Conservation (phyloP, 345 rosid genomes). For the Atalantia buxifolia region DNA sequence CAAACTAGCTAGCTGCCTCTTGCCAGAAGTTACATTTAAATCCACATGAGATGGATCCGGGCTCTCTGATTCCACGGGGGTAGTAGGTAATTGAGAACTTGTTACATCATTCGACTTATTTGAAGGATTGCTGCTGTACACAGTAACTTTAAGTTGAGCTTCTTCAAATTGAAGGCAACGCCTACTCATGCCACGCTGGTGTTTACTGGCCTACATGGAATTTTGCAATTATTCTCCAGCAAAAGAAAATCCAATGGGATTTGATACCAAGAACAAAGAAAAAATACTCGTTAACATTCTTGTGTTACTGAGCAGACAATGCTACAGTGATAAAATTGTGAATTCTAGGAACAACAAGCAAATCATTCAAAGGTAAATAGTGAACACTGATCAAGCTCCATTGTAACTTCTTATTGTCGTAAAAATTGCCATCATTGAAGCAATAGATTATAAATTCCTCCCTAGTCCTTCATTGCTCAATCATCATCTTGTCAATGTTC, state of each 20-base stretch:
- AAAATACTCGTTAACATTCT: not conserved
- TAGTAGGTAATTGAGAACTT: slow-evolving; percentile 23
- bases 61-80: slow-evolving; percentile 25
- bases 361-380: not conserved
- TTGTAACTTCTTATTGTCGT: not conserved
- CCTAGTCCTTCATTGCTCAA: not conserved
- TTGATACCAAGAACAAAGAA: not conserved
- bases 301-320: not conserved
- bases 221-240: slow-evolving; percentile 25
- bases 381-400: not conserved
- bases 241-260: slow-evolving; percentile 19
- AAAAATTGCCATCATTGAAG: not conserved
- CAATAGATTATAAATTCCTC: not conserved
- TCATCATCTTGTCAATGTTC: not conserved
- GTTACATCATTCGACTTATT: slow-evolving; percentile 14
- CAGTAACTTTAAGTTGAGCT: slow-evolving; percentile 23
- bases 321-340: not conserved
- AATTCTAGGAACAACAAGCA: not conserved
- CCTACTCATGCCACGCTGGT: slow-evolving; percentile 54
- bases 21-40: slow-evolving; percentile 20
- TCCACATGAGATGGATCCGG: slow-evolving; percentile 23
- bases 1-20: slow-evolving; percentile 22
- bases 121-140: slow-evolving; percentile 13
- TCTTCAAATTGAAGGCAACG: slow-evolving; percentile 67
- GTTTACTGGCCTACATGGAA: slow-evolving; percentile 40